Evolutionary conservation across 2,329 filamentous ascomycete species (phyloP).

Genomic region (Colletotrichum neosansevieriae): DNA sequence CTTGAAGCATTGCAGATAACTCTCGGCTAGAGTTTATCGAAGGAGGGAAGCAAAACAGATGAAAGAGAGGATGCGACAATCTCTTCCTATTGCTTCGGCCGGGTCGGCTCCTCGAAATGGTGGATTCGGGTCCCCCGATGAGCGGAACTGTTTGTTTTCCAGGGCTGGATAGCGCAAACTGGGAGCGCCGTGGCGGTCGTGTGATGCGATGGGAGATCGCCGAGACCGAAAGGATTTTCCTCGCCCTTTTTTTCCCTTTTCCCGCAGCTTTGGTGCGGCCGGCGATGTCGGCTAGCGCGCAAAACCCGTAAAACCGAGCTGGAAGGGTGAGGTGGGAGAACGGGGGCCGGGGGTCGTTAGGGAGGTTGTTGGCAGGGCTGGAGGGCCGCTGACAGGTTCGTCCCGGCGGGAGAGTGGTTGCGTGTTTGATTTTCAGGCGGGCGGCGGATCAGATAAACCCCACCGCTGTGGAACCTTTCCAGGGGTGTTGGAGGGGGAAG

Average conservation of each 20-base stretch:
- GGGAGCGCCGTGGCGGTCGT: neutral
- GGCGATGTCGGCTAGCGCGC: conserved; percentile 13
- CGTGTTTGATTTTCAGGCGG: conserved; percentile 21
- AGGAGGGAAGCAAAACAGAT: neutral
- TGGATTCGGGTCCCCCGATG: conserved; percentile 3
- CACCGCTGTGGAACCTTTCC: conserved; percentile 7
- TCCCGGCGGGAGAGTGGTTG: conserved; percentile 9
- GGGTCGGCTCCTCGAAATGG: conserved; percentile 12
- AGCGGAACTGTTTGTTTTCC: neutral
- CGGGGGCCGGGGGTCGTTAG: neutral
- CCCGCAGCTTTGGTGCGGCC: neutral
- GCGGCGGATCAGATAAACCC: conserved; percentile 17
- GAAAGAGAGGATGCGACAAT: neutral
- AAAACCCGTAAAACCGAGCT: conserved; percentile 1
- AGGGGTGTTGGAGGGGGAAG: neutral
- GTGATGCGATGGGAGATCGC: conserved; percentile 7
- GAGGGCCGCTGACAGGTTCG: conserved; percentile 8
- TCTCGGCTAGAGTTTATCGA: conserved; percentile 7
- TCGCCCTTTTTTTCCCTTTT: neutral
- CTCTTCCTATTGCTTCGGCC: neutral
- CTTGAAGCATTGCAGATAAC: conserved; percentile 5
- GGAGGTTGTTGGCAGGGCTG: neutral
- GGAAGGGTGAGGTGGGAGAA: neutral
- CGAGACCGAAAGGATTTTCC: conserved; percentile 15
- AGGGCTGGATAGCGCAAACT: neutral